These are phyloP conservation scores for Lachnellula suecica DNA, from an alignment of 2,329 filamentous ascomycete species.

Conservation along the genomic window DNA sequence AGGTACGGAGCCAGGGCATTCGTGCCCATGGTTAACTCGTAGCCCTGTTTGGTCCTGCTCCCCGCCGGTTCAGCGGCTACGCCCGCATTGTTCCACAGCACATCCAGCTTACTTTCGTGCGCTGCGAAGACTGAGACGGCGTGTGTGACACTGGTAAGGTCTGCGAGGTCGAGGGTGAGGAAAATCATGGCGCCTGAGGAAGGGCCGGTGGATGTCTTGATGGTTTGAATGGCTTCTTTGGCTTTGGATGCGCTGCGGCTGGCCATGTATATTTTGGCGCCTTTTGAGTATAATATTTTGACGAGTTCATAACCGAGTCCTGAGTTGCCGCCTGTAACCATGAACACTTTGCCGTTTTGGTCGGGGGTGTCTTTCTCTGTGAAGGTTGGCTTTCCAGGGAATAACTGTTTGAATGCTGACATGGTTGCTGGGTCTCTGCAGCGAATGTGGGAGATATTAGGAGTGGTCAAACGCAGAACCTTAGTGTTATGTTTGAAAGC, in stretches of 20 bases:
- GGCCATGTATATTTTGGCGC: slow-evolving; percentile 48
- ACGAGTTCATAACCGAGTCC: slow-evolving; percentile 37
- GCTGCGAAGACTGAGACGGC: slow-evolving; percentile 34
- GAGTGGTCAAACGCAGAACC: too few relatives aligned
- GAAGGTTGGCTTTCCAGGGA: too few relatives aligned
- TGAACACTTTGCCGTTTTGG: slow-evolving; percentile 28
- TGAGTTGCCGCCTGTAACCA: slow-evolving; percentile 35
- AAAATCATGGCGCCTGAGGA: slow-evolving; percentile 31
- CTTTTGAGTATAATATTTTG: slow-evolving; percentile 40
- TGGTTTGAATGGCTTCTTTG: slow-evolving; percentile 34
- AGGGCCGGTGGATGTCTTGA: slow-evolving; percentile 30
- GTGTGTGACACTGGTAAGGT: slow-evolving; percentile 36
- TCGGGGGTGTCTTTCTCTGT: slow-evolving; percentile 30
- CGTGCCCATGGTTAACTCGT: slow-evolving; percentile 33
- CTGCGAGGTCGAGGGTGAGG: slow-evolving; percentile 36
- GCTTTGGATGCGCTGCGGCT: slow-evolving; percentile 40
- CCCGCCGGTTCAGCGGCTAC: slow-evolving; percentile 35
- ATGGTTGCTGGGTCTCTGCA: too few relatives aligned
- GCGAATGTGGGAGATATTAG: too few relatives aligned
- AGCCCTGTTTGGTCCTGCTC: slow-evolving; percentile 30
- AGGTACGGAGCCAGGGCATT: slow-evolving; percentile 26
- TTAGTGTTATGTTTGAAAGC: too few relatives aligned
- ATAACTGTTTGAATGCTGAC: too few relatives aligned
- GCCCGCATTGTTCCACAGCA: slow-evolving; percentile 38
- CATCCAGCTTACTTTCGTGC: slow-evolving; percentile 35